Conservation (phyloP, 805 yeast species). For the Clavispora fructus region DNA sequence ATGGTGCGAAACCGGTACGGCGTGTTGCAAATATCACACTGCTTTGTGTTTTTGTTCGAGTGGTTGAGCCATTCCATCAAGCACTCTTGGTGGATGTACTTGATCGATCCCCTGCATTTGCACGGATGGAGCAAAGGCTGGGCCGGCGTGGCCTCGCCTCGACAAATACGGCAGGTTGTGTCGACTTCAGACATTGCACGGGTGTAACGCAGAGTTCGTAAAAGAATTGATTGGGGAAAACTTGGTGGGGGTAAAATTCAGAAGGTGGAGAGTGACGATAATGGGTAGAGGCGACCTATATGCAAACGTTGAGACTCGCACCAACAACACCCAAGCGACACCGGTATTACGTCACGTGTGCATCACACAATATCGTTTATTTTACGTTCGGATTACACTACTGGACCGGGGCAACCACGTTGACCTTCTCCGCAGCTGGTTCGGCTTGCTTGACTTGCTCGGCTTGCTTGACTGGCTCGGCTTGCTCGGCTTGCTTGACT, state of each 20-base stretch:
- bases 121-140: slow-evolving; percentile 91
- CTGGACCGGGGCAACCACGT: neutral
- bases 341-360: too few relatives aligned
- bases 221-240: too few relatives aligned
- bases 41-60: slow-evolving; percentile 49
- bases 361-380: neutral
- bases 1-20: slow-evolving; percentile 64
- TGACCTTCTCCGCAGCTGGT: neutral
- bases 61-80: slow-evolving; percentile 81
- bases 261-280: neutral
- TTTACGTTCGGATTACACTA: neutral
- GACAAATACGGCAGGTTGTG: slow-evolving; percentile 82
- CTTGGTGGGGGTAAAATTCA: too few relatives aligned
- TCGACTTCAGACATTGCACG: slow-evolving; percentile 22
- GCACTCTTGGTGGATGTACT: slow-evolving; percentile 90
- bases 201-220: neutral
- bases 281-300: neutral
- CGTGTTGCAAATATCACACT: slow-evolving; percentile 86
- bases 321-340: neutral
- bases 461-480: neutral
- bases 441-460: slow-evolving; percentile 1
- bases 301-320: neutral
- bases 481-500: neutral
- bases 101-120: slow-evolving; percentile 88
- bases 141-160: slow-evolving; percentile 76